Evolutionary conservation across 176 grass and related monocot genomes (phyloP).

Genomic region (Eremochloa ophiuroides): DNA sequence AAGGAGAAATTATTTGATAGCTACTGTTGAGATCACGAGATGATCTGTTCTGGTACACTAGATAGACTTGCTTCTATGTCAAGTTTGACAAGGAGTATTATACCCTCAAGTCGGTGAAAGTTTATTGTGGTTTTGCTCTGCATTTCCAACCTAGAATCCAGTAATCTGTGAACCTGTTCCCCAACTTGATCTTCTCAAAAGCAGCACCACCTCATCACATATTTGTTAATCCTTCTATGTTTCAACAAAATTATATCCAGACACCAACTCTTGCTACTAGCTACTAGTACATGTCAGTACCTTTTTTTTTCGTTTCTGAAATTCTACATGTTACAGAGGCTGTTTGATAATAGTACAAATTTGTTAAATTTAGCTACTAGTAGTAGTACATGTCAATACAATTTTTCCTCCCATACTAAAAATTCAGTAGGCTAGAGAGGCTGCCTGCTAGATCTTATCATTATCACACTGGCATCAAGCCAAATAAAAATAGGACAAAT

Average conservation of each 20-base stretch:
- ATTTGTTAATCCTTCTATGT: constrained; percentile 3
- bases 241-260: neutral
- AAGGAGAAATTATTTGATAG: neutral
- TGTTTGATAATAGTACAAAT: too few species aligned
- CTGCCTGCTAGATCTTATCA: neutral
- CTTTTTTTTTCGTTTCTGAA: neutral
- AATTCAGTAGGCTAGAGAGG: neutral
- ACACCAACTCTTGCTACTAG: neutral
- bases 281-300: neutral
- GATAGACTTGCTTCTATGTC: neutral
- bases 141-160: constrained; percentile 14
- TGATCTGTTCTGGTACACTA: constrained; percentile 4
- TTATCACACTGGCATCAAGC: neutral
- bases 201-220: neutral
- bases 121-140: neutral
- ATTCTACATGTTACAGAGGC: neutral
- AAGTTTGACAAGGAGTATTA: neutral
- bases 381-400: neutral
- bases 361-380: neutral
- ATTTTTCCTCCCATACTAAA: neutral
- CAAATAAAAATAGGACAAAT: neutral
- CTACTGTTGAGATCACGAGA: constrained; percentile 2
- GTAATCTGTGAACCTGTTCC: constrained; percentile 19
- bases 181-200: constrained; percentile 38
- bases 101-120: constrained; percentile 1